Percentiles rank a stretch among this genome's conserved stretches.
phyloP scores from a whole-genome alignment of 1,139 yeast genomes.

The Suhomyces choctaworum region DNA sequence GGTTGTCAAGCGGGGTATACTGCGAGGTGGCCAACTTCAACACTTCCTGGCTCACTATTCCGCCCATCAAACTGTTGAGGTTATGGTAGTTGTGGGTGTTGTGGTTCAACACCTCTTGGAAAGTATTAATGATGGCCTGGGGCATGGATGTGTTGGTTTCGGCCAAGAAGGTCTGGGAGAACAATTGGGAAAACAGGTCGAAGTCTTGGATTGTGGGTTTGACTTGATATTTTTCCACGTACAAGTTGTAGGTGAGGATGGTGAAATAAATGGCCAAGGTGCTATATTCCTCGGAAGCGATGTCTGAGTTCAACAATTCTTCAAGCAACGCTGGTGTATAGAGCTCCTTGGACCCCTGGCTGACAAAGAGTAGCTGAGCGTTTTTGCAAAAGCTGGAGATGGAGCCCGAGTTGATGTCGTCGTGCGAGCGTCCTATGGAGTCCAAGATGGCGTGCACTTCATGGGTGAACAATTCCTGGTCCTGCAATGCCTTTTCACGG shows the following conservation, averaged over 20 bases:
- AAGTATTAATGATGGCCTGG: constrained; percentile 18
- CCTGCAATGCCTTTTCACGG: constrained; percentile 54
- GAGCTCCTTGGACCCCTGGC: constrained; percentile 34
- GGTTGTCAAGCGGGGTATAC: constrained; percentile 69
- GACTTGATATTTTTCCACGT: constrained; percentile 18
- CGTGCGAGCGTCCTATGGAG: constrained; percentile 22
- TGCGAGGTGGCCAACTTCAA: constrained; percentile 60
- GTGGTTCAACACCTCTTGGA: constrained; percentile 35
- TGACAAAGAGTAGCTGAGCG: constrained; percentile 37
- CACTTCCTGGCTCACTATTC: constrained; percentile 75
- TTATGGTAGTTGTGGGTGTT: constrained; percentile 36
- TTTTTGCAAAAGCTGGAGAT: constrained; percentile 63
- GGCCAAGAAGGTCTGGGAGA: constrained; percentile 16
- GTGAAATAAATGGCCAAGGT: constrained; percentile 38
- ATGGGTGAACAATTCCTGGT: constrained; percentile 41
- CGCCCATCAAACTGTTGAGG: constrained; percentile 56
- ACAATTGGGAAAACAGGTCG: constrained; percentile 19
- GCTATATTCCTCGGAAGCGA: constrained; percentile 22
- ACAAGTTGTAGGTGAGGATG: constrained; percentile 33
- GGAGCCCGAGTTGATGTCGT: constrained; percentile 36
- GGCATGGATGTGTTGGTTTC: constrained; percentile 14
- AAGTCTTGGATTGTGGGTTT: constrained; percentile 26
- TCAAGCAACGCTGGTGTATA: constrained; percentile 18
- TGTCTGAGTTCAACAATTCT: constrained; percentile 18
- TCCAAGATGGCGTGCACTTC: constrained; percentile 31